Evolutionary conservation across 1,284 basidiomycete species (phyloP).

Genomic region (Xerocomus amazonicus): DNA sequence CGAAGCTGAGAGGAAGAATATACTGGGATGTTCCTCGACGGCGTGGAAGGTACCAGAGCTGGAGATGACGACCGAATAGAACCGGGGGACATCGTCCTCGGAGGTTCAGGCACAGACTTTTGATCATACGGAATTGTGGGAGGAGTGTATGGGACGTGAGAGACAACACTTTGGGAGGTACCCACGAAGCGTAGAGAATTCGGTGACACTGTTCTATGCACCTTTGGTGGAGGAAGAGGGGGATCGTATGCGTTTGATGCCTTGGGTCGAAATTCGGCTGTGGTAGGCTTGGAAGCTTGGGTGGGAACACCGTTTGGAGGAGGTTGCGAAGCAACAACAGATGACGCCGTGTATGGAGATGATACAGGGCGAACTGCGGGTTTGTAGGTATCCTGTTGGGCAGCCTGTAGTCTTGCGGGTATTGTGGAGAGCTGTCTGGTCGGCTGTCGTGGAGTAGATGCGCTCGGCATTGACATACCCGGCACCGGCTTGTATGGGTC

Average conservation of each 20-base stretch:
- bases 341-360: constrained; percentile 23
- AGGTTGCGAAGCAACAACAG: constrained; percentile 12
- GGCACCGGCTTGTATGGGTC: constrained; percentile 35
- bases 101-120: constrained; percentile 14
- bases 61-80: constrained; percentile 33
- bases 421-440: constrained; percentile 17
- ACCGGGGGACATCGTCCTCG: constrained; percentile 36
- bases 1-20: constrained; percentile 32
- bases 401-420: constrained; percentile 16
- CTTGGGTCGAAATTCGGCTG: constrained; percentile 53
- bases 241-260: constrained; percentile 76
- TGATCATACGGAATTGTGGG: constrained; percentile 17
- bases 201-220: constrained; percentile 30
- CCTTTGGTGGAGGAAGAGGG: constrained; percentile 59
- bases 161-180: constrained; percentile 12
- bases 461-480: constrained; percentile 16
- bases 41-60: constrained; percentile 20
- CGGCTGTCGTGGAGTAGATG: constrained; percentile 14
- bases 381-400: constrained; percentile 13
- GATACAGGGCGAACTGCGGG: constrained; percentile 18
- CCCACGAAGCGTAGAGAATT: constrained; percentile 21
- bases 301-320: constrained; percentile 19
- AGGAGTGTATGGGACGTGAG: constrained; percentile 15
- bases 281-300: constrained; percentile 36
- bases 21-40: constrained; percentile 13